Evolutionary conservation across 2,329 filamentous ascomycete species (phyloP).

Genomic region (Dactylellina parvicollis): DNA sequence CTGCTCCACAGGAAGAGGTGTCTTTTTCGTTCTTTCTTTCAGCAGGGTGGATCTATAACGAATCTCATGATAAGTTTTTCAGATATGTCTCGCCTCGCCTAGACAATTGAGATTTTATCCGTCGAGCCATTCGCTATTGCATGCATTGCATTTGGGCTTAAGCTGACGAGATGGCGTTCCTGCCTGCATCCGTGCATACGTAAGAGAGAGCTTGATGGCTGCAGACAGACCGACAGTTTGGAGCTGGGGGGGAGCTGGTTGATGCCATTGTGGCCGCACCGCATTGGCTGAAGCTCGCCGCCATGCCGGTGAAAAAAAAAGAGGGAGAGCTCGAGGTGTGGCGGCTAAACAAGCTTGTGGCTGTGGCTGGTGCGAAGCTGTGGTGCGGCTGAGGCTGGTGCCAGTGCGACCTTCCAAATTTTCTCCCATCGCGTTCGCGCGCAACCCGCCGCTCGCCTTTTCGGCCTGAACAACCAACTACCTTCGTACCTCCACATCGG

Average conservation of each 20-base stretch:
- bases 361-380: constrained; percentile 26
- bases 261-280: constrained; percentile 30
- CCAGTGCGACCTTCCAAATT: neutral
- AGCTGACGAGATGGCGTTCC: constrained; percentile 13
- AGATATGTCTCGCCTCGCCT: constrained; percentile 17
- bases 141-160: neutral
- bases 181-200: neutral
- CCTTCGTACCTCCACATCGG: constrained; percentile 8
- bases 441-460: neutral
- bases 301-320: too few species aligned
- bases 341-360: constrained; percentile 9
- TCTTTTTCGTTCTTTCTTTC: neutral
- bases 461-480: neutral
- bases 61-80: constrained; percentile 7
- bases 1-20: neutral
- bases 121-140: neutral
- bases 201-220: neutral
- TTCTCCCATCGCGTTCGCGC: constrained; percentile 1
- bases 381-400: constrained; percentile 37
- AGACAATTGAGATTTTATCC: neutral
- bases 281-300: constrained; percentile 36
- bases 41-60: constrained; percentile 8
- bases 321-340: constrained; percentile 11
- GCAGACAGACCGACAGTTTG: neutral
- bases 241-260: neutral